Conservation (phyloP, 1,284 basidiomycete genomes). For the Testicularia cyperi region DNA sequence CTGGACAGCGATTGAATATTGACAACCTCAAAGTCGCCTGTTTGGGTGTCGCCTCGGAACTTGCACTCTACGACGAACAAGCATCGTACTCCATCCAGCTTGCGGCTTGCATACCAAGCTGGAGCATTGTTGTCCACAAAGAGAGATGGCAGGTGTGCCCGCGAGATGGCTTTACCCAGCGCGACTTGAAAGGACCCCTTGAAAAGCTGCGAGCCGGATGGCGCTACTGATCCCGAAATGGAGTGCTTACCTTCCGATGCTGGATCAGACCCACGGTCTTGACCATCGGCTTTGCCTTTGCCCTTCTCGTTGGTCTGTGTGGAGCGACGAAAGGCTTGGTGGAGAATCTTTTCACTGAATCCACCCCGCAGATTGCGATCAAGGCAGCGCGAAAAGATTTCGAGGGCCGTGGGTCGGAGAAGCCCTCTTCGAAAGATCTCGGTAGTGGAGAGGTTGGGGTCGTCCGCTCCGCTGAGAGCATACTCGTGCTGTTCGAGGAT, state of each 20-base stretch:
- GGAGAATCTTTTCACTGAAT: constrained; percentile 24
- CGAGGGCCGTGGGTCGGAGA: constrained; percentile 25
- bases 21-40: constrained; percentile 2
- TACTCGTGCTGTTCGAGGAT: constrained; percentile 34
- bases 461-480: constrained; percentile 12
- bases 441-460: constrained; percentile 9
- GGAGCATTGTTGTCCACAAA: constrained; percentile 5
- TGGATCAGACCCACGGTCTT: too few relatives aligned
- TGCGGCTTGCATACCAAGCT: constrained; percentile 41
- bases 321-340: constrained; percentile 10
- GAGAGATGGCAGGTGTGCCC: constrained; percentile 11
- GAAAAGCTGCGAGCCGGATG: constrained; percentile 1
- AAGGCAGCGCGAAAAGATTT: constrained; percentile 43
- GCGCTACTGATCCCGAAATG: too few relatives aligned
- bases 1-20: constrained; percentile 34
- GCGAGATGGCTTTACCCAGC: constrained; percentile 22
- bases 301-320: background rate
- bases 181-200: constrained; percentile 30
- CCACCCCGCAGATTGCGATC: constrained; percentile 48
- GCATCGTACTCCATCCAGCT: constrained; percentile 49
- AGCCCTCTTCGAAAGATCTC: constrained; percentile 17
- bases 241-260: too few relatives aligned
- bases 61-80: constrained; percentile 16
- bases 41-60: too few relatives aligned
- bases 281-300: too few relatives aligned